These are phyloP conservation scores for Nigrospora sphaerica DNA, from an alignment of 2,329 filamentous ascomycete species.

Conservation along the genomic window DNA sequence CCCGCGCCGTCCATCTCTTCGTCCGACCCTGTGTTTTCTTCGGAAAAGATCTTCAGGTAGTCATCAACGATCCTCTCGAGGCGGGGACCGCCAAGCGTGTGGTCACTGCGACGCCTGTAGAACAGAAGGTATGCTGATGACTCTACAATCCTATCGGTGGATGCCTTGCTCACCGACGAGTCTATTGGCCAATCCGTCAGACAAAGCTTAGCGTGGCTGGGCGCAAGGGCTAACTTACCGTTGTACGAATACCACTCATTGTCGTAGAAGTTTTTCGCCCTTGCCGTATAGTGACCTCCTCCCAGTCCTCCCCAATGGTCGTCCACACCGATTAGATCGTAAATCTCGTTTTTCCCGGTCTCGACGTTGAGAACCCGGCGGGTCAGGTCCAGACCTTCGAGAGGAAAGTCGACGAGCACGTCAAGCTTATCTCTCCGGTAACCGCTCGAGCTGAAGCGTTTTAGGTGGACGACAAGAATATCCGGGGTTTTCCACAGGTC, in stretches of 20 bases:
- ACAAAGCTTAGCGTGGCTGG: not conserved
- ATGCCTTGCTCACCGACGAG: slow-evolving; percentile 59
- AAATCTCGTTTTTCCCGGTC: slow-evolving; percentile 74
- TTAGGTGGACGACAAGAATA: slow-evolving; percentile 89
- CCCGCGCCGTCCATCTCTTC: slow-evolving; percentile 49
- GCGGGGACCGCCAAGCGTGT: slow-evolving; percentile 70
- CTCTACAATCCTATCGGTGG: slow-evolving; percentile 60
- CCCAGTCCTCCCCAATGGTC: slow-evolving; percentile 92
- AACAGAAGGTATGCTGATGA: slow-evolving; percentile 86
- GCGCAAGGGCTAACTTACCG: slow-evolving; percentile 47
- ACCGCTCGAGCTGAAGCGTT: slow-evolving; percentile 84
- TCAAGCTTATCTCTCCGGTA: slow-evolving; percentile 87
- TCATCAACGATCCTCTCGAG: slow-evolving; percentile 65
- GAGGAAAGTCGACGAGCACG: slow-evolving; percentile 82
- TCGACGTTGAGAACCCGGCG: slow-evolving; percentile 73
- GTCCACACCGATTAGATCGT: slow-evolving; percentile 92
- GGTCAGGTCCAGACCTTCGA: slow-evolving; percentile 78
- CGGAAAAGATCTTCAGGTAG: slow-evolving; percentile 24
- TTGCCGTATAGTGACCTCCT: slow-evolving; percentile 94
- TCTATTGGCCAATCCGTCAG: slow-evolving; percentile 51
- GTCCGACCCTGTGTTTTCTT: slow-evolving; percentile 38
- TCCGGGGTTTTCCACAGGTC: slow-evolving; percentile 96
- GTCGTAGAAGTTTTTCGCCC: slow-evolving; percentile 86
- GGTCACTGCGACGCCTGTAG: slow-evolving; percentile 77
- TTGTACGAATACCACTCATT: slow-evolving; percentile 95